Percentiles rank a stretch among this genome's conserved stretches.
These are phyloP conservation scores for Ramaria sp. DNA, from an alignment of 768 basidiomycete species.

Conservation along the genomic window DNA sequence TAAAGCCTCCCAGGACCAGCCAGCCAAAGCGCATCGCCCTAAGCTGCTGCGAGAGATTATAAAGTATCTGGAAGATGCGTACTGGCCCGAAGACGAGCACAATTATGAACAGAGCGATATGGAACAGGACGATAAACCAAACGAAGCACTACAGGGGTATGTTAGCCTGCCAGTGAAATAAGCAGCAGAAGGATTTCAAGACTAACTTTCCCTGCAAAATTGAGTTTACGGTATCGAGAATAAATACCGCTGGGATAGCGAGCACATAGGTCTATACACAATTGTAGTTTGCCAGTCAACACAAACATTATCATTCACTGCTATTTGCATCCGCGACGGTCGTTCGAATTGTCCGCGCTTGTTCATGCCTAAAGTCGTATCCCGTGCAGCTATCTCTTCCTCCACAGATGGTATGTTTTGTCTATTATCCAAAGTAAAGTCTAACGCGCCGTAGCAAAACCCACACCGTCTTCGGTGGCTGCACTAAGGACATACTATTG, in stretches of 20 bases:
- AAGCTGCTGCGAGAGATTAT: conserved; percentile 55
- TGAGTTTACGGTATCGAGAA: conserved; percentile 38
- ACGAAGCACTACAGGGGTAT: conserved; percentile 37
- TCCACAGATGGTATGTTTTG: conserved; percentile 63
- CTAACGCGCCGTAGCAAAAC: conserved; percentile 41
- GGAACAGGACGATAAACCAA: conserved; percentile 48
- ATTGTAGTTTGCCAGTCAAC: background rate
- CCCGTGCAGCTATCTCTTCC: conserved; percentile 79
- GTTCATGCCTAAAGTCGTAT: conserved; percentile 87
- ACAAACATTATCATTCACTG: background rate
- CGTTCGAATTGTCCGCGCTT: background rate
- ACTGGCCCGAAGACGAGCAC: conserved; percentile 47
- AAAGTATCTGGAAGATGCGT: conserved; percentile 57
- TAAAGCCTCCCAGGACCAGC: conserved; percentile 37
- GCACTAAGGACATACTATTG: conserved; percentile 80
- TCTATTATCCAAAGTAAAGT: conserved; percentile 1
- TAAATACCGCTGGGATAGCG: conserved; percentile 24
- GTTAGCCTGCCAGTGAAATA: conserved; percentile 10
- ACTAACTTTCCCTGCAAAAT: conserved; percentile 43
- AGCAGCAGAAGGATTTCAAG: background rate
- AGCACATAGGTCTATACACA: conserved; percentile 13
- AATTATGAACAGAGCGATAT: conserved; percentile 30
- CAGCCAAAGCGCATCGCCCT: conserved; percentile 52
- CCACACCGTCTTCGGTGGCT: conserved; percentile 69
- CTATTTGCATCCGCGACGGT: background rate